Evolutionary conservation across 1,284 basidiomycete genomes (phyloP), one percentile per base, ranked within the genome.

Genomic region (Puccinia polysora): DNA sequence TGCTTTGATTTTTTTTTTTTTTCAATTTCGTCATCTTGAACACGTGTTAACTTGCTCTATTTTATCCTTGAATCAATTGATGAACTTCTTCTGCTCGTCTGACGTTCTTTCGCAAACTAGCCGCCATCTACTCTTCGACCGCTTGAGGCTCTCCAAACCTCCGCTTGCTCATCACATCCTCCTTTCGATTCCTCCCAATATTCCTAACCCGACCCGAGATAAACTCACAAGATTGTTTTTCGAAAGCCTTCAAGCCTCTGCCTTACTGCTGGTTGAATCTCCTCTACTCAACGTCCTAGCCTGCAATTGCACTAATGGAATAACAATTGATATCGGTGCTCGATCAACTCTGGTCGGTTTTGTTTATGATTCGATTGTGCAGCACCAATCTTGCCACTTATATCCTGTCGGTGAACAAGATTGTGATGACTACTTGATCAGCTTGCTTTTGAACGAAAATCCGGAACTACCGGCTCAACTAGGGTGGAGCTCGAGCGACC

Each of bases 361-460:
- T 45, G 50, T 70, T 53, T 40, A 40, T 23, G 68, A 70, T 59
- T 70, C 68, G 2, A 62, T 70, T 49, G 32, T 62, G 8, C 45
- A 45, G 7, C 18, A 50, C 53, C 45, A 60, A 36, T 62, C 56
- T 53, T 60, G 43, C 38, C 58, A 52, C 47, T 62, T 62, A 20
- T 70, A 58, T 62, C 68, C 68, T 4, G 50, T 70, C 23, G 68
- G 68, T 28, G 56, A 70, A 38, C 47, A 49, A 47, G 68, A 70
- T 62, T 70, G 68, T 49, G 68, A 70, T 38, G 49, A 70, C 47
- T 70, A 70, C 62, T 23, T 65, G 69, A 72, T 64, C 40, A 58
- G 40, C 32, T 23, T 49, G 14, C 43, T 47, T 45, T 58, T 60
- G 69, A 36, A 65, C 74, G 43, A 32, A 63, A 73, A 58, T 67